phyloP scores from a whole-genome alignment of 768 basidiomycete species.

The Pleurotus djamor region DNA sequence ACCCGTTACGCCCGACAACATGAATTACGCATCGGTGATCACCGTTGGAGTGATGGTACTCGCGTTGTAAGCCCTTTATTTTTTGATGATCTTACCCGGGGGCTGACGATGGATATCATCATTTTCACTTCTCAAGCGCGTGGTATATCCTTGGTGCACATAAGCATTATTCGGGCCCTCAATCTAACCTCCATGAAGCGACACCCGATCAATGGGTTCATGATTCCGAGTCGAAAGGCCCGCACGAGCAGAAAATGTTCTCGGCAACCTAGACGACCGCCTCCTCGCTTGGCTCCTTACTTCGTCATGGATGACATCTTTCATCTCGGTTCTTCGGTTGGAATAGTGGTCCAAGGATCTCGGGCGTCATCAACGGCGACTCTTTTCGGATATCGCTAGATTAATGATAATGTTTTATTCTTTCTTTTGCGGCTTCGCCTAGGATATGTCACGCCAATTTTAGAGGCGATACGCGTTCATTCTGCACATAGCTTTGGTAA shows the following conservation, averaged over 20 bases:
- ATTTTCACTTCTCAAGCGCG: conserved; percentile 19
- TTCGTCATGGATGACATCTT: too few species aligned
- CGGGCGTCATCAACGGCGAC: too few species aligned
- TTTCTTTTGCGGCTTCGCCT: too few species aligned
- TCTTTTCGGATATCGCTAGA: too few species aligned
- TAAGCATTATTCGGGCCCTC: conserved; percentile 57
- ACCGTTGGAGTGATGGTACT: conserved; percentile 50
- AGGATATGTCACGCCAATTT: too few species aligned
- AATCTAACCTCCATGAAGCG: conserved; percentile 42
- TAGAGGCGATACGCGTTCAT: too few species aligned
- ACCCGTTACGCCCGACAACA: conserved; percentile 69
- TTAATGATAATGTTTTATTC: too few species aligned
- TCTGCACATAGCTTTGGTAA: too few species aligned
- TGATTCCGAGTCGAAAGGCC: neutral
- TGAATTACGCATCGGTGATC: conserved; percentile 83
- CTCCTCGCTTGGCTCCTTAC: neutral
- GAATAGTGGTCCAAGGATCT: too few species aligned
- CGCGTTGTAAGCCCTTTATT: conserved; percentile 40
- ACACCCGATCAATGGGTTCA: neutral
- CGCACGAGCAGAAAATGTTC: conserved; percentile 1
- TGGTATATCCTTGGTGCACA: conserved; percentile 57
- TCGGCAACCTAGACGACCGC: neutral
- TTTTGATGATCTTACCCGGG: conserved; percentile 1
- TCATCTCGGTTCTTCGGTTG: too few species aligned
- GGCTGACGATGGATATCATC: conserved; percentile 4